Evolutionary conservation across 2,329 filamentous ascomycete genomes (phyloP).

Genomic region (Pyricularia grisea): DNA sequence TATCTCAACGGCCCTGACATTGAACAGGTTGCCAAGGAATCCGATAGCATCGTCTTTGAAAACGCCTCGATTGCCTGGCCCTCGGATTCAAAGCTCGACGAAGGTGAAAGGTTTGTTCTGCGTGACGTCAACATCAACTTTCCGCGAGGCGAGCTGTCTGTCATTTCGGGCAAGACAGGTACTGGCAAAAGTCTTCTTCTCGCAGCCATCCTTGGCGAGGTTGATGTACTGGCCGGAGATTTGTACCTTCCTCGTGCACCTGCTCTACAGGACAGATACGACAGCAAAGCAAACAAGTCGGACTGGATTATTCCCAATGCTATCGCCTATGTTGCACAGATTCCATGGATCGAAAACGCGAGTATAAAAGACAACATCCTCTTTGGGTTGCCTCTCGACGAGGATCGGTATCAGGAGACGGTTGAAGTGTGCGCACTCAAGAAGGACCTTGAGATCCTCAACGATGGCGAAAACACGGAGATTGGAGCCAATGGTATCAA

Average conservation of each 20-base stretch:
- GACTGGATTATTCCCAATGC: slow-evolving; percentile 64
- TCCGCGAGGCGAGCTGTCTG: slow-evolving; percentile 57
- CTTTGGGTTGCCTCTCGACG: slow-evolving; percentile 63
- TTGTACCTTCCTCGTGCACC: slow-evolving; percentile 46
- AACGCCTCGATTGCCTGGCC: slow-evolving; percentile 68
- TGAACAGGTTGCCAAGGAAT: slow-evolving; percentile 39
- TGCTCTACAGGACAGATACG: slow-evolving; percentile 43
- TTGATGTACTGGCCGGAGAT: slow-evolving; percentile 55
- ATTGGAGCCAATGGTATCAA: slow-evolving; percentile 82
- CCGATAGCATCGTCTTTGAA: slow-evolving; percentile 54
- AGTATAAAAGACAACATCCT: slow-evolving; percentile 70
- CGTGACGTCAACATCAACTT: slow-evolving; percentile 57
- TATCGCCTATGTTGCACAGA: slow-evolving; percentile 69
- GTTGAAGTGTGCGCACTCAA: slow-evolving; percentile 63
- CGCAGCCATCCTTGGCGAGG: slow-evolving; percentile 65
- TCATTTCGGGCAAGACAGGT: slow-evolving; percentile 70
- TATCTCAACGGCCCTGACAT: slow-evolving; percentile 63
- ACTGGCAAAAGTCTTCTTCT: slow-evolving; percentile 70
- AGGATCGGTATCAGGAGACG: slow-evolving; percentile 61
- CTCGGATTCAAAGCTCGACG: slow-evolving; percentile 47
- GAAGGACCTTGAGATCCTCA: slow-evolving; percentile 68
- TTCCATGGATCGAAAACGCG: slow-evolving; percentile 79
- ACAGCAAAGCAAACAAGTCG: slow-evolving; percentile 48
- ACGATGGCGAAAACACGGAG: slow-evolving; percentile 69
- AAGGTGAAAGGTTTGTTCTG: slow-evolving; percentile 54